Percentiles rank a stretch among this genome's conserved stretches.
phyloP scores from a whole-genome alignment of 768 basidiomycete species.

The Leccinum uliginosum region DNA sequence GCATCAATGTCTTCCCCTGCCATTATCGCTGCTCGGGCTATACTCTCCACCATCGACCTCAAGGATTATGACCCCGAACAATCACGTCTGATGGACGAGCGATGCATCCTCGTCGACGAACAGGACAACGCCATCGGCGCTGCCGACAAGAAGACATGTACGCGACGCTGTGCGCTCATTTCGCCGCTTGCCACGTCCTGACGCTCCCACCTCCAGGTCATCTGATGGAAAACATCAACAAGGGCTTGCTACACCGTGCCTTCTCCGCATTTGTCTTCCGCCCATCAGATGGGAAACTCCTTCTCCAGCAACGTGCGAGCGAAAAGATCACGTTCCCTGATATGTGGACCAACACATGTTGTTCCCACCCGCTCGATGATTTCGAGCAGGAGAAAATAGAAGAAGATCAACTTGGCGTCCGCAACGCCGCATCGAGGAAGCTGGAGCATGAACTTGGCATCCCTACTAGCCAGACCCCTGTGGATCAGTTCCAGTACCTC shows the following conservation, averaged over 20 bases:
- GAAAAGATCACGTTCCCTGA: slow-evolving; percentile 99
- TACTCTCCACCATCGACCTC: slow-evolving; percentile 72
- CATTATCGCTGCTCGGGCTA: slow-evolving; percentile 54
- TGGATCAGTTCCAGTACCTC: slow-evolving; percentile 88
- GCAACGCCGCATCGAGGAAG: slow-evolving; percentile 89
- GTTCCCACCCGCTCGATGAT: slow-evolving; percentile 94
- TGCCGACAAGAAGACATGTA: slow-evolving; percentile 95
- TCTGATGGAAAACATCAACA: slow-evolving; percentile 94
- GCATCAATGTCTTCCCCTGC: slow-evolving; percentile 56
- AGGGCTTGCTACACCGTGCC: slow-evolving; percentile 92
- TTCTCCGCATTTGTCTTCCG: slow-evolving; percentile 98
- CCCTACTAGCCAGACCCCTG: slow-evolving; percentile 66
- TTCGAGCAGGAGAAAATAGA: slow-evolving; percentile 81
- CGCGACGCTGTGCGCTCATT: slow-evolving; percentile 25
- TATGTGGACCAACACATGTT: slow-evolving; percentile 99
- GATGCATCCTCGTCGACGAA: slow-evolving; percentile 89
- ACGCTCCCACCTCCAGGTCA: slow-evolving; percentile 52
- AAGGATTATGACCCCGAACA: slow-evolving; percentile 88
- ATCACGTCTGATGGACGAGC: slow-evolving; percentile 92
- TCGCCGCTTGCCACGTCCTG: background rate
- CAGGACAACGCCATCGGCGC: slow-evolving; percentile 82
- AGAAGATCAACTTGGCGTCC: slow-evolving; percentile 75
- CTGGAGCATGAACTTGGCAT: slow-evolving; percentile 97
- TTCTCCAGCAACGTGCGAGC: slow-evolving; percentile 92
- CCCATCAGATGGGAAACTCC: slow-evolving; percentile 86